A percentile compares a stretch with the other conserved stretches of the same genome.
These are phyloP conservation scores for Emergomyces orientalis DNA, from an alignment of 2,329 filamentous ascomycete genomes.

Conservation along the genomic window DNA sequence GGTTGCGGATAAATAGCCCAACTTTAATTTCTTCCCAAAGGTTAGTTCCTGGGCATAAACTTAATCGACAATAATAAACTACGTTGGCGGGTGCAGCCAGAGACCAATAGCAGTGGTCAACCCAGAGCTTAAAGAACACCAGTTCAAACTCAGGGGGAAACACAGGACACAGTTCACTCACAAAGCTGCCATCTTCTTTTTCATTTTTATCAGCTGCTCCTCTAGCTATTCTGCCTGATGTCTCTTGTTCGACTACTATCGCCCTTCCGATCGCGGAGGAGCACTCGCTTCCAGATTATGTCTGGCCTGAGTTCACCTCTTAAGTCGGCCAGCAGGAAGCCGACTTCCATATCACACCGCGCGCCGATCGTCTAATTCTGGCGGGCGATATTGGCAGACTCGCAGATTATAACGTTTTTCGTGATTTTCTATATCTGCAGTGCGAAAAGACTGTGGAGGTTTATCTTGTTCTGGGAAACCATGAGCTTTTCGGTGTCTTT, in stretches of 20 bases:
- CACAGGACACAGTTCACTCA: too few relatives aligned
- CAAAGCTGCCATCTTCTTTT: not conserved
- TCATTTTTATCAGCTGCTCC: too few relatives aligned
- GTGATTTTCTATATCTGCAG: constrained; percentile 21
- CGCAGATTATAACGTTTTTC: constrained; percentile 18
- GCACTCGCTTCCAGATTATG: constrained; percentile 19
- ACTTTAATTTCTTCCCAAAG: too few relatives aligned
- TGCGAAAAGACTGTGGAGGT: constrained; percentile 22
- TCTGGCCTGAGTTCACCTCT: constrained; percentile 24
- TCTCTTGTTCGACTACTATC: constrained; percentile 16
- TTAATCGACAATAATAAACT: too few relatives aligned
- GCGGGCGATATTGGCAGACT: constrained; percentile 30
- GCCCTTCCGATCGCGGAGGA: not conserved
- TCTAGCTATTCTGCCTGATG: constrained; percentile 17
- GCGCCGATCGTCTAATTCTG: constrained; percentile 19
- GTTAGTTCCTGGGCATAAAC: too few relatives aligned
- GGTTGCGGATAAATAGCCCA: too few relatives aligned
- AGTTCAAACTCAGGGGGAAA: too few relatives aligned
- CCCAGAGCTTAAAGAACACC: too few relatives aligned
- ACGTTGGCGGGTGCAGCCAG: too few relatives aligned
- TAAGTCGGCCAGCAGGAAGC: constrained; percentile 20
- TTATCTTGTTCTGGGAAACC: constrained; percentile 29
- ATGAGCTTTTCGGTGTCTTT: constrained; percentile 31
- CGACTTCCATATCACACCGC: constrained; percentile 17
- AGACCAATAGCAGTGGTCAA: too few relatives aligned